Evolutionary conservation across 2,329 filamentous ascomycete species (phyloP), one percentile per base, ranked within the genome.

Genomic region (Mycosphaerella arachidis): DNA sequence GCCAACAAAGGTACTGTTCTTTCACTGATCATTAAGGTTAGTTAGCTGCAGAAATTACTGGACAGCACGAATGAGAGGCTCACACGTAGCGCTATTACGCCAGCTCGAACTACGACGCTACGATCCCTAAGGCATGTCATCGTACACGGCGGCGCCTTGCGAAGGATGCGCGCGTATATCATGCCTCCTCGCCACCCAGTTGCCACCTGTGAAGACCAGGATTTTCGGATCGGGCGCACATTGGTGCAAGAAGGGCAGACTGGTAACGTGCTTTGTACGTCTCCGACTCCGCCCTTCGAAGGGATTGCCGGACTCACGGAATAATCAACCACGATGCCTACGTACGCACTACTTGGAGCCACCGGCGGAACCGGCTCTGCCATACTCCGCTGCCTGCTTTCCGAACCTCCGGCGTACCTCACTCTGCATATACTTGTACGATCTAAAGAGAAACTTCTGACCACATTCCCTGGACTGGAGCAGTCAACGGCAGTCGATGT

Each of bases 351-450:
- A 10, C 62, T 67, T 8, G 65, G 65, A 6, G 65, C 65, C n/a
- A 67, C 62, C 40, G 64, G 65, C 24, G 53, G 55, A 4, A 65
- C 64, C 9, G 65, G 64, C 10, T 62, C 62, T 24, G 56, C 64
- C 12, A 60, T 64, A 9, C 55, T 66, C 12, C 54, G 56, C 5
- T 53, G 40, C 48, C 61, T 67, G 9, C 59, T 67, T 3, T 35
- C 33, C 29, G n/a, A 45, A 10, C 63, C 63, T 10, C 62, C 63
- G 0, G 51, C 52, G n/a, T 58, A 66, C 56, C 56, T 69, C n/a
- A 65, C 29, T 16, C 54, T 69, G 30, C 66, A 65, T 51, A 61
- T 68, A 58, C 62, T 67, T 54, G 60, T 69, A 18, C 64, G 67
- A 10, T 60, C 54, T 20, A 67, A 63, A 51, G 12, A 52, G 18